Evolutionary conservation across 139 green algal genomes (phyloP).

Genomic region (Asterochloris sp.): DNA sequence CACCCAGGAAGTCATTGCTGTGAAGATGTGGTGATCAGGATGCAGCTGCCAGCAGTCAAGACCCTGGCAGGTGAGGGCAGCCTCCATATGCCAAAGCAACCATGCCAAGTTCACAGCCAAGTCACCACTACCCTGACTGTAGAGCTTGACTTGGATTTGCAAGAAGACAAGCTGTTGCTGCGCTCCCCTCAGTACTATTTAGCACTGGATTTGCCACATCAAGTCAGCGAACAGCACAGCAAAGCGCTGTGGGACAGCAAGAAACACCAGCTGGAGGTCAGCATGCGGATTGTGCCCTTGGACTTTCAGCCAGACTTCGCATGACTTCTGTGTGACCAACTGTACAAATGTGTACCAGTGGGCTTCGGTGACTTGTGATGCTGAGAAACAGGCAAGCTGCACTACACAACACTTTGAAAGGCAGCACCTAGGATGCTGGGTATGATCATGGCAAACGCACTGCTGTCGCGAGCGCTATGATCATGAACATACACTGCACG

Average conservation of each 20-base stretch:
- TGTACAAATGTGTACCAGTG: too few species aligned
- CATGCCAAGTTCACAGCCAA: neutral
- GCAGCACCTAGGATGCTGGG: too few species aligned
- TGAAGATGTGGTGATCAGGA: conserved; percentile 57
- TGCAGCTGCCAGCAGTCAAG: conserved; percentile 46
- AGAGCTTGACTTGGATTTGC: conserved; percentile 60
- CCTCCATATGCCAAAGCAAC: neutral
- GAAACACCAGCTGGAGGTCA: conserved; percentile 27
- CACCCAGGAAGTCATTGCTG: conserved; percentile 55
- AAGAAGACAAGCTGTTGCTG: conserved; percentile 43
- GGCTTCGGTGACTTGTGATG: too few species aligned
- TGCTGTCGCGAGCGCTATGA: too few species aligned
- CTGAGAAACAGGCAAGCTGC: too few species aligned
- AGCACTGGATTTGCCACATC: conserved; percentile 42
- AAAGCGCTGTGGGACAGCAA: conserved; percentile 54
- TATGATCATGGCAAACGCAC: too few species aligned
- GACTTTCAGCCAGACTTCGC: too few species aligned
- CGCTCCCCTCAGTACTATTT: conserved; percentile 46
- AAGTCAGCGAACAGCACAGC: conserved; percentile 46
- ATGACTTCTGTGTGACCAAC: too few species aligned
- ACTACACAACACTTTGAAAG: too few species aligned
- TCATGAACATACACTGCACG: too few species aligned
- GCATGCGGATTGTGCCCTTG: conserved; percentile 21
- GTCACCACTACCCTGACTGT: neutral
- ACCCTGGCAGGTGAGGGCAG: conserved; percentile 30